These are phyloP conservation scores for Adansonia gregorii DNA, from an alignment of 441 rosid genomes.

Conservation along the genomic window DNA sequence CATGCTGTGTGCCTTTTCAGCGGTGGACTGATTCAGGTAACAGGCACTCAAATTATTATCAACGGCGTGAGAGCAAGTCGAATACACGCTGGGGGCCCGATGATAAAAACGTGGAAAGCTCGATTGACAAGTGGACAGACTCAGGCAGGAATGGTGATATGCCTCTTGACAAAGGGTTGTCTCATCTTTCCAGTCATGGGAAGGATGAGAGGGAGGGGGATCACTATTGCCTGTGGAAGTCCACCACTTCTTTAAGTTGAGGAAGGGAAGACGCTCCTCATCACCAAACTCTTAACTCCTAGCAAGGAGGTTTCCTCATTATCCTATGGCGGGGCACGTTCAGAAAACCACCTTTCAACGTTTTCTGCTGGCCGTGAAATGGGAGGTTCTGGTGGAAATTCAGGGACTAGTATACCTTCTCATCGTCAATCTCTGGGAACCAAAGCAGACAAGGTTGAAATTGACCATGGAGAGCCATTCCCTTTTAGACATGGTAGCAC, in stretches of 20 bases:
- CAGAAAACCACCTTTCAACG: slow-evolving; percentile 57
- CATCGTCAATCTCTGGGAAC: slow-evolving; percentile 53
- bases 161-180: slow-evolving; percentile 58
- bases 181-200: slow-evolving; percentile 50
- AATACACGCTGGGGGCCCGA: slow-evolving; percentile 98
- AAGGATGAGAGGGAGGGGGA: slow-evolving; percentile 82
- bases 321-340: slow-evolving; percentile 71
- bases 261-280: slow-evolving; percentile 78
- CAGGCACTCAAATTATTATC: slow-evolving; percentile 73
- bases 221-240: slow-evolving; percentile 82
- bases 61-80: slow-evolving; percentile 97
- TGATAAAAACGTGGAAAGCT: slow-evolving; percentile 61
- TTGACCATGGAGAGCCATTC: slow-evolving; percentile 48
- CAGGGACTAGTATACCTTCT: slow-evolving; percentile 41
- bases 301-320: slow-evolving; percentile 65
- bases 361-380: slow-evolving; percentile 76
- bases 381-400: slow-evolving; percentile 54
- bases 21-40: slow-evolving; percentile 78
- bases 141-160: slow-evolving; percentile 69
- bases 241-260: slow-evolving; percentile 62
- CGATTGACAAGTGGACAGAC: slow-evolving; percentile 62
- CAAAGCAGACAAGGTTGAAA: slow-evolving; percentile 56
- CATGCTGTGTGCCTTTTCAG: slow-evolving; percentile 73
- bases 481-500: slow-evolving; percentile 73
- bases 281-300: slow-evolving; percentile 52